phyloP scores from a whole-genome alignment of 31 red algal genomes.

The Endocladia muricata region DNA sequence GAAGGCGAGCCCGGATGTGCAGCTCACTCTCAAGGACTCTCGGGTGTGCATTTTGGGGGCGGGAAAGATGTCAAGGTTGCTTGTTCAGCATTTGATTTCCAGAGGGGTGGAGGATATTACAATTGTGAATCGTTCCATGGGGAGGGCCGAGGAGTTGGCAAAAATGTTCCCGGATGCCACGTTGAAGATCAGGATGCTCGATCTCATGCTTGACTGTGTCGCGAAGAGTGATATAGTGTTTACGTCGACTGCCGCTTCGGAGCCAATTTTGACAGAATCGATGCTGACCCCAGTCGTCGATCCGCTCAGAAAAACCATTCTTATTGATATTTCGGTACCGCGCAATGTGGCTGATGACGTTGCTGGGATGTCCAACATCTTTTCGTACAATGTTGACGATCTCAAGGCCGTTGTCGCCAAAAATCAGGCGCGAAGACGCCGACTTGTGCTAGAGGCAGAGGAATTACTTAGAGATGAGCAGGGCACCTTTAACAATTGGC shows the following conservation, averaged over 20 bases:
- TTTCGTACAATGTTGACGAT: slow-evolving; percentile 98
- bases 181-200: slow-evolving; percentile 53
- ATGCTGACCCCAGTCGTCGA: slow-evolving; percentile 36
- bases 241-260: slow-evolving; percentile 76
- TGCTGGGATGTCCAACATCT: slow-evolving; percentile 38
- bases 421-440: slow-evolving; percentile 85
- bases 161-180: slow-evolving; percentile 91
- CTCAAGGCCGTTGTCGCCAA: slow-evolving; percentile 99
- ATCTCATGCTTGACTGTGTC: slow-evolving; percentile 58
- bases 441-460: slow-evolving; percentile 88
- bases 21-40: slow-evolving; percentile 38
- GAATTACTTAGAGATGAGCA: slow-evolving; percentile 81
- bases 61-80: slow-evolving; percentile 89
- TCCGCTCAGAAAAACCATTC: slow-evolving; percentile 26
- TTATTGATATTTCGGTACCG: slow-evolving; percentile 98
- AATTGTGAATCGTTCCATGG: slow-evolving; percentile 90
- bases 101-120: slow-evolving; percentile 67
- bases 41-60: slow-evolving; percentile 90
- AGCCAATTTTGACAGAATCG: slow-evolving; percentile 68
- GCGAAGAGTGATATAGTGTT: slow-evolving; percentile 78
- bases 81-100: slow-evolving; percentile 91
- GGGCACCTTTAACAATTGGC: slow-evolving; percentile 92
- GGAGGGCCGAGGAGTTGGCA: slow-evolving; percentile 77
- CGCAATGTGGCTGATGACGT: slow-evolving; percentile 87
- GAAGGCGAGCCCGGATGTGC: slow-evolving; percentile 60